These are phyloP conservation scores for Amauroascus verrucosus DNA, from an alignment of 2,329 filamentous ascomycete species.

Conservation along the genomic window DNA sequence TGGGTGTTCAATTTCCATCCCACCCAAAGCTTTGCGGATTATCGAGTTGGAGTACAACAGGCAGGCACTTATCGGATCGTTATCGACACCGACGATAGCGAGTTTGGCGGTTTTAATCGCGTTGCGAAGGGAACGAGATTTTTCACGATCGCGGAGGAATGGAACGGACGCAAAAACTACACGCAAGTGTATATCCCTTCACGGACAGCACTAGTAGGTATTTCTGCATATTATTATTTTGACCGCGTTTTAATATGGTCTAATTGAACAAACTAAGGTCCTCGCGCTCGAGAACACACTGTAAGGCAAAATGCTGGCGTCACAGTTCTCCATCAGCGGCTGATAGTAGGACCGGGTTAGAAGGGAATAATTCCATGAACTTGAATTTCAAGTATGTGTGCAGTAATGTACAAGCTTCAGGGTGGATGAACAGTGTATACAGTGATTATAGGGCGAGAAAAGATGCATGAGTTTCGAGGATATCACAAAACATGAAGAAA, in stretches of 20 bases:
- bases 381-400: background rate
- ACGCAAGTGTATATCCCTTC: conserved; percentile 83
- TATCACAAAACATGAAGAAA: background rate
- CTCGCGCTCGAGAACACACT: conserved; percentile 41
- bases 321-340: background rate
- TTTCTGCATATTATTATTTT: conserved; percentile 11
- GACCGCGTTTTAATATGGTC: background rate
- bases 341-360: background rate
- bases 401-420: background rate
- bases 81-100: conserved; percentile 66
- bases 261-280: conserved; percentile 33
- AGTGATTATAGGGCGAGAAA: background rate
- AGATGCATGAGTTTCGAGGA: background rate
- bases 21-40: conserved; percentile 75
- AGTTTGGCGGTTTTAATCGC: conserved; percentile 68
- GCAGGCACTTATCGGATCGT: conserved; percentile 79
- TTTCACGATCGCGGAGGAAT: conserved; percentile 81
- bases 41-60: conserved; percentile 76
- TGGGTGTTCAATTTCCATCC: conserved; percentile 97
- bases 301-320: background rate
- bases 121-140: conserved; percentile 73
- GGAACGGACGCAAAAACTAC: conserved; percentile 86
- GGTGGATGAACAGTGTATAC: background rate
- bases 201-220: conserved; percentile 66
- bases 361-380: background rate